Evolutionary conservation across 108 stramenopile species (phyloP).

Genomic region (Cyclotella sp.): DNA sequence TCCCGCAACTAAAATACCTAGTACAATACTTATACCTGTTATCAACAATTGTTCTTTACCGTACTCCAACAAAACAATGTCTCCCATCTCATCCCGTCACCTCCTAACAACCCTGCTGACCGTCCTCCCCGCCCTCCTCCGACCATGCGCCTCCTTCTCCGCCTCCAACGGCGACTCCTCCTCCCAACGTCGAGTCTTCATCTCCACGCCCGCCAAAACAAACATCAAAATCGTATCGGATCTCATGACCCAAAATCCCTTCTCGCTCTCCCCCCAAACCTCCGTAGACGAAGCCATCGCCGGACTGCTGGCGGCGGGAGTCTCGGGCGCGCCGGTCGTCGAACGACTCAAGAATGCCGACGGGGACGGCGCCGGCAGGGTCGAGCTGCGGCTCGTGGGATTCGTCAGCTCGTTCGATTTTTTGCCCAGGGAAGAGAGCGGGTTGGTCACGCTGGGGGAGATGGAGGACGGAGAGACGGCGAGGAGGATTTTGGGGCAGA

Average conservation of each 20-base stretch:
- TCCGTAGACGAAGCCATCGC: constrained; percentile 52
- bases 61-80: not conserved
- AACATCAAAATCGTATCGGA: constrained; percentile 47
- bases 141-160: not conserved
- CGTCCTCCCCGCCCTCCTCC: not conserved
- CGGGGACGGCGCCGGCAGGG: not conserved
- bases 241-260: constrained; percentile 46
- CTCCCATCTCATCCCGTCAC: not conserved
- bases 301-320: constrained; percentile 37
- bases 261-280: constrained; percentile 40
- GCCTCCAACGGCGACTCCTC: not conserved
- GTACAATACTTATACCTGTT: no score
- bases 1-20: no score
- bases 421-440: constrained; percentile 48
- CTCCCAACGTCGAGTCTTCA: constrained; percentile 42
- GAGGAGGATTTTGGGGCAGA: constrained; percentile 47
- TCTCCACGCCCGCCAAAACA: constrained; percentile 31
- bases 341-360: constrained; percentile 45
- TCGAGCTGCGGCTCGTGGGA: constrained; percentile 38
- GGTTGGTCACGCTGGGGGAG: constrained; percentile 42
- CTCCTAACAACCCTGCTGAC: not conserved
- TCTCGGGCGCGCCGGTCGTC: constrained; percentile 49
- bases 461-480: constrained; percentile 50
- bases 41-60: no score
- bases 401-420: constrained; percentile 55